These are phyloP conservation scores for Ceriops decandra DNA, from an alignment of 345 rosid species.

Conservation along the genomic window DNA sequence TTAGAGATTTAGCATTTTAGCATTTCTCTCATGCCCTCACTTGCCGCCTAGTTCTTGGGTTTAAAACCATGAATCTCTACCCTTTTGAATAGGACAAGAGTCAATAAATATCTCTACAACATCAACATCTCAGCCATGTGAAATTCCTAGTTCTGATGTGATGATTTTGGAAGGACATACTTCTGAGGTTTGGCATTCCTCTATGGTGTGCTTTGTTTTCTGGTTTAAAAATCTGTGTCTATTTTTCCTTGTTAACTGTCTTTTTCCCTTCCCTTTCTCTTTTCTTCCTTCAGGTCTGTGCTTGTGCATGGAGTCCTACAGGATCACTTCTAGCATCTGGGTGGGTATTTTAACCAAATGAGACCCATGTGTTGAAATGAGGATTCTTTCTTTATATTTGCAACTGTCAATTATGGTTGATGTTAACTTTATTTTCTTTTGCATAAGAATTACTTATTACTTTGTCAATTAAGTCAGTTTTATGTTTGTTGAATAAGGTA, in stretches of 20 bases:
- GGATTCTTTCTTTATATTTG: not conserved
- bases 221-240: constrained; percentile 1
- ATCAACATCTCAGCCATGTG: constrained; percentile 54
- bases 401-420: not conserved
- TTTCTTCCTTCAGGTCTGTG: constrained; percentile 66
- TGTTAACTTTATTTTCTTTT: not conserved
- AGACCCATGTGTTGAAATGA: constrained; percentile 8
- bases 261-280: not conserved
- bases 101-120: constrained; percentile 65
- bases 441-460: not conserved
- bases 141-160: constrained; percentile 84
- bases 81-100: constrained; percentile 48
- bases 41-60: no score
- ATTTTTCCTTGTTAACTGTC: not conserved
- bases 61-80: no score
- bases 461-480: no score
- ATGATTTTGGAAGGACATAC: constrained; percentile 94
- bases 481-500: no score
- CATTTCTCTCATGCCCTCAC: no score
- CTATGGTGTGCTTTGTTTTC: not conserved
- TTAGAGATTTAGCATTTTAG: no score
- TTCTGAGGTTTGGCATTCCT: constrained; percentile 62
- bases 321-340: constrained; percentile 99
- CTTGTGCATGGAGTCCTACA: constrained; percentile 99
- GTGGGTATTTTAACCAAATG: constrained; percentile 41